phyloP scores from a whole-genome alignment of 2,329 filamentous ascomycete species.

The Madurella mycetomatis region DNA sequence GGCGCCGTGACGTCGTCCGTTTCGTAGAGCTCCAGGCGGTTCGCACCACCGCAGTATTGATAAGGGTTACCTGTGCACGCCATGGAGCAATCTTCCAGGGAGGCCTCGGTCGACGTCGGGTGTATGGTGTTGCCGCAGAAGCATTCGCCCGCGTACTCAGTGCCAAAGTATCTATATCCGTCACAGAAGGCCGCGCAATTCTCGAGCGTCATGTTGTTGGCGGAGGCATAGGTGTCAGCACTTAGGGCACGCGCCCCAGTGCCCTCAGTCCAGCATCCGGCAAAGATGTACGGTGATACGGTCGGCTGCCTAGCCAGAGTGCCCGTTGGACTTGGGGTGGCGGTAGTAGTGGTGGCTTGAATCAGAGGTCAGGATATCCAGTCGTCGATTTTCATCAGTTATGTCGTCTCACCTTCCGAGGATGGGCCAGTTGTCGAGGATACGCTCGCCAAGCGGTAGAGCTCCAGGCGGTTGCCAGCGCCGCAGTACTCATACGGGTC shows the following conservation, averaged over 20 bases:
- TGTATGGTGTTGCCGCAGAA: conserved; percentile 44
- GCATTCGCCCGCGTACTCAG: conserved; percentile 49
- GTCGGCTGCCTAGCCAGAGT: conserved; percentile 35
- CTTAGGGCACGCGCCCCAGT: conserved; percentile 39
- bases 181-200: conserved; percentile 43
- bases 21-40: conserved; percentile 31
- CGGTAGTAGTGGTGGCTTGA: conserved; percentile 17
- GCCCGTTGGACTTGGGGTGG: conserved; percentile 27
- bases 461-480: conserved; percentile 34
- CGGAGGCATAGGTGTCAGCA: conserved; percentile 37
- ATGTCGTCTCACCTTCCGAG: conserved; percentile 14
- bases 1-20: conserved; percentile 13
- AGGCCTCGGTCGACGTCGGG: conserved; percentile 27
- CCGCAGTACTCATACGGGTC: conserved; percentile 37
- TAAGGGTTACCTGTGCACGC: conserved; percentile 33
- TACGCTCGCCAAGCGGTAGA: conserved; percentile 30
- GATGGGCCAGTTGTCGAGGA: conserved; percentile 13
- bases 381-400: neutral
- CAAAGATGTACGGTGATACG: conserved; percentile 40
- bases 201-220: conserved; percentile 44
- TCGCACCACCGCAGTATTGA: conserved; percentile 36
- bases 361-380: neutral
- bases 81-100: conserved; percentile 34
- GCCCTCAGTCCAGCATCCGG: conserved; percentile 46
- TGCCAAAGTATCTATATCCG: conserved; percentile 44